Conservation (phyloP, 2,329 filamentous ascomycete genomes). For the Colletotrichum gloeosporioides region DNA sequence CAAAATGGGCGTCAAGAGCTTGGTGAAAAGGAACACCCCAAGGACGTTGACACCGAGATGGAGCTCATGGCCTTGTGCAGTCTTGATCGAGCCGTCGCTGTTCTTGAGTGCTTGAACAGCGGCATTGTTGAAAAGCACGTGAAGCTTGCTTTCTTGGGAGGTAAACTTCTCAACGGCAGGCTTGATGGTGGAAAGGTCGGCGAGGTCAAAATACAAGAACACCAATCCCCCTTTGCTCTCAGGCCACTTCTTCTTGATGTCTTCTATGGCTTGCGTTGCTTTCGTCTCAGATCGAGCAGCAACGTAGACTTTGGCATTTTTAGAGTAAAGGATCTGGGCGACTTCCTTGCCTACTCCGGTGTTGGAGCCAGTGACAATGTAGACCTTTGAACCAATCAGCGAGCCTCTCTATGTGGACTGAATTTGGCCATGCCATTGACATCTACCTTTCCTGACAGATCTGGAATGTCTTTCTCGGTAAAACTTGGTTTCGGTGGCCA, state of each 20-base stretch:
- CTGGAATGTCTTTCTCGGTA: not conserved
- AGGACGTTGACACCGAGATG: slow-evolving; percentile 44
- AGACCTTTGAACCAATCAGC: slow-evolving; percentile 35
- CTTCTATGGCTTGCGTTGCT: slow-evolving; percentile 46
- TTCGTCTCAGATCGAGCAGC: slow-evolving; percentile 52
- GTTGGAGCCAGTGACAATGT: slow-evolving; percentile 52
- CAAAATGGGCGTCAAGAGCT: slow-evolving; percentile 39
- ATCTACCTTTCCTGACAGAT: not conserved
- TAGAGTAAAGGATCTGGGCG: slow-evolving; percentile 55
- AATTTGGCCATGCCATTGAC: accelerated
- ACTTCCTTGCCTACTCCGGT: slow-evolving; percentile 56
- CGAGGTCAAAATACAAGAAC: slow-evolving; percentile 49
- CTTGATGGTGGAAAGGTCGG: slow-evolving; percentile 38
- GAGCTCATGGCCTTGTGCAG: slow-evolving; percentile 45
- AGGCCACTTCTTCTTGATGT: slow-evolving; percentile 40
- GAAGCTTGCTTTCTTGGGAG: slow-evolving; percentile 32
- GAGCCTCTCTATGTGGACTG: accelerated
- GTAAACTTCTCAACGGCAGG: slow-evolving; percentile 32
- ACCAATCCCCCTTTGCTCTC: slow-evolving; percentile 41
- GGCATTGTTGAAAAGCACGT: slow-evolving; percentile 50
- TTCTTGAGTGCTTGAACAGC: not conserved
- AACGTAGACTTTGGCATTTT: slow-evolving; percentile 61
- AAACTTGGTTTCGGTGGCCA: not conserved
- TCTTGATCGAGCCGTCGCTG: slow-evolving; percentile 34
- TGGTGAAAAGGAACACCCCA: slow-evolving; percentile 41